These are phyloP conservation scores for Stenocarpella maydis DNA, from an alignment of 2,329 filamentous ascomycete species.

Conservation along the genomic window DNA sequence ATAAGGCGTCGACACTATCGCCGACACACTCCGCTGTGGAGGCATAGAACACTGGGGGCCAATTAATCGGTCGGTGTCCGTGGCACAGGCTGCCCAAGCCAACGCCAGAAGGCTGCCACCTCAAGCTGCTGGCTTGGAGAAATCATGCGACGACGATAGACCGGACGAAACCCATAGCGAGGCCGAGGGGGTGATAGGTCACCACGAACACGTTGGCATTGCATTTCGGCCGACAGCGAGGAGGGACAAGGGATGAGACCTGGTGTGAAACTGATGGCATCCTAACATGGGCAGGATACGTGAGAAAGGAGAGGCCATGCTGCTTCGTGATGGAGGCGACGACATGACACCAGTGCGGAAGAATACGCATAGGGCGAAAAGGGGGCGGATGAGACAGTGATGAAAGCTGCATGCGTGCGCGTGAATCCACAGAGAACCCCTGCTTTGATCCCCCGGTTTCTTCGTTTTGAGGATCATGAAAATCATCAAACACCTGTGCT, in stretches of 20 bases:
- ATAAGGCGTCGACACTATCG: background rate
- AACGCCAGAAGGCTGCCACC: slow-evolving; percentile 22
- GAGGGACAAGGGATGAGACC: slow-evolving; percentile 23
- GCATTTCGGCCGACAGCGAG: background rate
- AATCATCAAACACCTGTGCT: slow-evolving; percentile 10
- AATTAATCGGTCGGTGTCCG: background rate
- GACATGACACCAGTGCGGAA: background rate
- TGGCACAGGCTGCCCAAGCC: background rate
- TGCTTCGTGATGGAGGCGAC: background rate
- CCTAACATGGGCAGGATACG: slow-evolving; percentile 8
- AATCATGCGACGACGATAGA: slow-evolving; percentile 31
- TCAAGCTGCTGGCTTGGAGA: slow-evolving; percentile 14
- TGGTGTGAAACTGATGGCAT: slow-evolving; percentile 27
- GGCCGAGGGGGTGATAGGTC: background rate
- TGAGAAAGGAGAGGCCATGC: background rate
- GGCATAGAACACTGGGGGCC: background rate
- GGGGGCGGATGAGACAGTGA: background rate
- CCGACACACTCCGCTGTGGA: background rate
- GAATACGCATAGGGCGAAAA: background rate
- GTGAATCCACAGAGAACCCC: background rate
- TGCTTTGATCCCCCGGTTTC: slow-evolving; percentile 7
- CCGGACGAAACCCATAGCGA: slow-evolving; percentile 31
- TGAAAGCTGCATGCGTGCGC: background rate
- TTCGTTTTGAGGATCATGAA: slow-evolving; percentile 24
- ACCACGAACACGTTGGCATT: background rate